phyloP scores from a whole-genome alignment of 345 rosid species.

The Noccaea bulbosa region DNA sequence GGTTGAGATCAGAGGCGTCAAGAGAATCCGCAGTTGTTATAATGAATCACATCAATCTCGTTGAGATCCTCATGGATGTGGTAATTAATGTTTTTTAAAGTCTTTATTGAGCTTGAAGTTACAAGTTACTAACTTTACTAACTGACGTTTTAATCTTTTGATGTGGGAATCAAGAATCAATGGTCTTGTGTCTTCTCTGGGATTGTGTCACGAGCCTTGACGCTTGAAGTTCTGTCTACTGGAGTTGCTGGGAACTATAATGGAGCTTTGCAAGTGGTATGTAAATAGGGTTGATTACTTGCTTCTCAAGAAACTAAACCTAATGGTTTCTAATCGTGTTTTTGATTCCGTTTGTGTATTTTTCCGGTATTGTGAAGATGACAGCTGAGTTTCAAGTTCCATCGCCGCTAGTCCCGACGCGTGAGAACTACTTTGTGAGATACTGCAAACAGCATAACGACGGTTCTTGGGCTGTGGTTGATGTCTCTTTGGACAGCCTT shows the following conservation, averaged over 20 bases:
- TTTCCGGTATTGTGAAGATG: slow-evolving; percentile 55
- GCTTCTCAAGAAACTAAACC: slow-evolving; percentile 26
- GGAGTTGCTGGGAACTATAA: slow-evolving; percentile 99
- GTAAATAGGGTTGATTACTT: slow-evolving; percentile 19
- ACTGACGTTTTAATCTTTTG: background rate
- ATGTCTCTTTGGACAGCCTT: slow-evolving; percentile 83
- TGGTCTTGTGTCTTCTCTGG: slow-evolving; percentile 93
- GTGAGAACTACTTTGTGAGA: slow-evolving; percentile 82
- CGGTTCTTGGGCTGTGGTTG: slow-evolving; percentile 97
- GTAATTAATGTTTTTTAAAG: slow-evolving; percentile 33
- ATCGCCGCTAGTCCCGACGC: slow-evolving; percentile 83
- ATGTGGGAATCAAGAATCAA: slow-evolving; percentile 60
- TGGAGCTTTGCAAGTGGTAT: slow-evolving; percentile 99
- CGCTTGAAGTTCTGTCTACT: slow-evolving; percentile 86
- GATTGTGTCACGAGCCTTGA: slow-evolving; percentile 89
- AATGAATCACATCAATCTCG: slow-evolving; percentile 85
- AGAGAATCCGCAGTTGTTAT: slow-evolving; percentile 84
- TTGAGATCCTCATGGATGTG: slow-evolving; percentile 98
- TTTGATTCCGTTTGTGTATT: background rate
- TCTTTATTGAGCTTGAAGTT: background rate
- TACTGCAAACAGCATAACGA: slow-evolving; percentile 89
- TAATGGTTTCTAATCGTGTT: background rate
- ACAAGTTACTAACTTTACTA: background rate
- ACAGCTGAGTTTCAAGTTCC: slow-evolving; percentile 96
- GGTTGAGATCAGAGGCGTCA: slow-evolving; percentile 83